These are phyloP conservation scores for Colletotrichum chlorophyti DNA, from an alignment of 2,329 filamentous ascomycete species.

Conservation along the genomic window DNA sequence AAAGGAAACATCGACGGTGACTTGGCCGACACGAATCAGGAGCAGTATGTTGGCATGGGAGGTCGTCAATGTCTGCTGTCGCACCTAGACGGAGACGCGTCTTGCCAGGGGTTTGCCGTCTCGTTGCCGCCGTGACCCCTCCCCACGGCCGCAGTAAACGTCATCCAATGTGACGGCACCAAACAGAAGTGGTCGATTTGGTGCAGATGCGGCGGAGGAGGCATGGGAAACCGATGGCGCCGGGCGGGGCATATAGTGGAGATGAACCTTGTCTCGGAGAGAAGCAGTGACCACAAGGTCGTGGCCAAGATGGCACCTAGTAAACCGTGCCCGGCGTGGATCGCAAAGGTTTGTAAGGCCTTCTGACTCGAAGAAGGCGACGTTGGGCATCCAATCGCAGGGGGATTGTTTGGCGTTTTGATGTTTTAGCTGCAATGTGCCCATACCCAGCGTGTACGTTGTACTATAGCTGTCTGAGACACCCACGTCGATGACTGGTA, in stretches of 20 bases:
- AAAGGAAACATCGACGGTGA: constrained; percentile 14
- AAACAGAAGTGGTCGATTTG: constrained; percentile 5
- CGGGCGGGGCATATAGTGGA: no score
- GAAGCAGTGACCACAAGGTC: constrained; percentile 12
- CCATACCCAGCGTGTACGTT: constrained; percentile 6
- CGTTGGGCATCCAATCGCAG: constrained; percentile 3
- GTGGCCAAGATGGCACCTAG: constrained; percentile 1
- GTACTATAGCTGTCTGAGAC: neutral
- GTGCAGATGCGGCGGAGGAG: neutral
- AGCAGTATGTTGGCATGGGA: no score
- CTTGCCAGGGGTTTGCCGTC: constrained; percentile 14
- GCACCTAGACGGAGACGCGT: constrained; percentile 6
- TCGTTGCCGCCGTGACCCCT: neutral
- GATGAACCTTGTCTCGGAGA: neutral
- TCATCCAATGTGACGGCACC: constrained; percentile 16
- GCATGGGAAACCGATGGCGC: neutral
- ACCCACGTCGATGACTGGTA: neutral
- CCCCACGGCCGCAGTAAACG: constrained; percentile 7
- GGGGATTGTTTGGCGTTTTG: constrained; percentile 18
- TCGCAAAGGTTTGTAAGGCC: neutral
- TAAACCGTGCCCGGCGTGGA: constrained; percentile 8
- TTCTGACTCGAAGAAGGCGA: constrained; percentile 23
- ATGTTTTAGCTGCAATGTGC: neutral
- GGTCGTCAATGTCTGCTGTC: no score
- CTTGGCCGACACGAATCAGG: neutral